Evolutionary conservation across 1,284 basidiomycete species (phyloP).

Genomic region (Agaricales sp.): DNA sequence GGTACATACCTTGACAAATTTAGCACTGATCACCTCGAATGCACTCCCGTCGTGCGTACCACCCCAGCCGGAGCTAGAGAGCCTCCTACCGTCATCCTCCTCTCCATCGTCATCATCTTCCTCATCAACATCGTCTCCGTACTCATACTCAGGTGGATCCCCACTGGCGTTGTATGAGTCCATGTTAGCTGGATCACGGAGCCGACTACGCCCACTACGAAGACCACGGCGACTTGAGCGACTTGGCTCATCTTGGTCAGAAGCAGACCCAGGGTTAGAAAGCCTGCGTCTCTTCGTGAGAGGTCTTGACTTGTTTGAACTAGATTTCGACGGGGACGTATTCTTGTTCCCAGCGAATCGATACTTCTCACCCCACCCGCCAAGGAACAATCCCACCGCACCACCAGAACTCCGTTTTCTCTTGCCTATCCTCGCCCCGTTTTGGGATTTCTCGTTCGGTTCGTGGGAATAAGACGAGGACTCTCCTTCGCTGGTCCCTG

Average conservation of each 20-base stretch:
- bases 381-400: slow-evolving; percentile 18
- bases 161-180: slow-evolving; percentile 14
- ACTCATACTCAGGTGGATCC: slow-evolving; percentile 9
- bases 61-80: slow-evolving; percentile 63
- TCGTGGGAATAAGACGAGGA: slow-evolving; percentile 11
- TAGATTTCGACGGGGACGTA: slow-evolving; percentile 3
- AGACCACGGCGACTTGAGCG: background rate
- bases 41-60: slow-evolving; percentile 67
- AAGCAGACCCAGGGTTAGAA: slow-evolving; percentile 11
- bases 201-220: too few species aligned
- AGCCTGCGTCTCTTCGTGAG: slow-evolving; percentile 12
- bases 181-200: slow-evolving; percentile 1
- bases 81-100: slow-evolving; percentile 48
- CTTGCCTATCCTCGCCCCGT: background rate
- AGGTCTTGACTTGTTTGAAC: slow-evolving; percentile 1
- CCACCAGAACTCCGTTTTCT: background rate
- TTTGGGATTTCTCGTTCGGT: too few species aligned
- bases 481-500: slow-evolving; percentile 25
- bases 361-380: slow-evolving; percentile 35
- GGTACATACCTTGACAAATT: slow-evolving; percentile 43
- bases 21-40: slow-evolving; percentile 53
- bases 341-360: slow-evolving; percentile 3
- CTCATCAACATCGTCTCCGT: slow-evolving; percentile 17
- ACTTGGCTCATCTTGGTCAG: too few species aligned
- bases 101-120: slow-evolving; percentile 31